A percentile compares a stretch with the other conserved stretches of the same genome.
Conservation (phyloP, 371 early-diverging fungal genomes). For the Nematocida sp. region DNA sequence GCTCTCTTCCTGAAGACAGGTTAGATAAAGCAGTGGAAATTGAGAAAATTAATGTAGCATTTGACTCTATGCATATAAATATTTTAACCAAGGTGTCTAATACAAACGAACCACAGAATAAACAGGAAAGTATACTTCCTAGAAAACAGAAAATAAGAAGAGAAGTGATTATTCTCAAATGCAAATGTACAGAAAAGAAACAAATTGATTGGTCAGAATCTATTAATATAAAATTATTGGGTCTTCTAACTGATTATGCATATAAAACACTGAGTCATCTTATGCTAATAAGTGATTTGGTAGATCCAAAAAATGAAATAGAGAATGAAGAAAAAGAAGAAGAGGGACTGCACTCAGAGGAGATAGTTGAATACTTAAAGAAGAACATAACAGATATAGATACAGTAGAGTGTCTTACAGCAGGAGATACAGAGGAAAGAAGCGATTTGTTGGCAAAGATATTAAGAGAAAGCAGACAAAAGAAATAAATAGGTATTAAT, state of each 20-base stretch:
- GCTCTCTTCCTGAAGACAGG: not conserved
- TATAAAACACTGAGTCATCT: not conserved
- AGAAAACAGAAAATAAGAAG: conserved; percentile 1
- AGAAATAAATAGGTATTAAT: not conserved
- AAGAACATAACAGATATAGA: not conserved
- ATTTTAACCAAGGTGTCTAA: not conserved
- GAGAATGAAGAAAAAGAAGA: not conserved
- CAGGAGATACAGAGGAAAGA: not conserved
- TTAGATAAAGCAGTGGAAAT: not conserved
- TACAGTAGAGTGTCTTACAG: not conserved
- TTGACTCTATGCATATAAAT: not conserved
- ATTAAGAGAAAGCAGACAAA: conserved; percentile 15
- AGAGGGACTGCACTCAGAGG: not conserved
- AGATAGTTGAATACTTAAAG: not conserved
- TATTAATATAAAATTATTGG: not conserved
- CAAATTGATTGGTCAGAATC: not conserved
- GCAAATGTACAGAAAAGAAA: not conserved
- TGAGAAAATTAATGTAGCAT: not conserved
- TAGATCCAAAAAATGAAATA: not conserved
- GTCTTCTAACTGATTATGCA: not conserved
- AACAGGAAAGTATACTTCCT: not conserved
- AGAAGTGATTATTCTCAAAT: not conserved
- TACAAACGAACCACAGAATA: not conserved
- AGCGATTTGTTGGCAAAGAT: not conserved
- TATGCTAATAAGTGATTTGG: not conserved